Conservation (phyloP, 176 grass and related monocot genomes). For the Carex myosuroides region DNA sequence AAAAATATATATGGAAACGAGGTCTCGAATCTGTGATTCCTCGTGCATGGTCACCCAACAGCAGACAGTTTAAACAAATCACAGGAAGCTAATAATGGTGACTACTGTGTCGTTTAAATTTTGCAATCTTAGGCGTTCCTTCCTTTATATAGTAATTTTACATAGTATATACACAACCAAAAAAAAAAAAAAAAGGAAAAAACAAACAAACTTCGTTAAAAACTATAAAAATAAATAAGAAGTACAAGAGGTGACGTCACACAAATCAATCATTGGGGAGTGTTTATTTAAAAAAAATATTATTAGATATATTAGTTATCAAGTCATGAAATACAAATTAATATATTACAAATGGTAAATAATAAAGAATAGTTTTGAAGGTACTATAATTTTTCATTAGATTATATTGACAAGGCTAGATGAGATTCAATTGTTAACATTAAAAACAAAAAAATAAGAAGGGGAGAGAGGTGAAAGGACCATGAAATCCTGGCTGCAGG, state of each 20-base stretch:
- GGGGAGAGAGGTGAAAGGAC: not conserved
- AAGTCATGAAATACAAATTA: slow-evolving; percentile 1
- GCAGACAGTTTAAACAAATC: slow-evolving; percentile 11
- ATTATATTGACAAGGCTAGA: slow-evolving; percentile 14
- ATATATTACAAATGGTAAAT: not conserved
- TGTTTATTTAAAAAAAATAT: not conserved
- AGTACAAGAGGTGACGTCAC: not conserved
- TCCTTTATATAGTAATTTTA: not conserved
- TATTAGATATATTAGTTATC: not conserved
- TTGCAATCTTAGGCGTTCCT: not conserved
- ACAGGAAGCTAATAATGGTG: slow-evolving; percentile 7
- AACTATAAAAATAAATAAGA: not conserved
- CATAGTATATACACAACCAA: not conserved
- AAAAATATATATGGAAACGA: not conserved
- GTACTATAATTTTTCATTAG: not conserved
- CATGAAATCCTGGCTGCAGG: not conserved
- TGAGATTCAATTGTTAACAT: slow-evolving; percentile 8
- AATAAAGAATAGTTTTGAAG: not conserved
- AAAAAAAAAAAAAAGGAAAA: not conserved
- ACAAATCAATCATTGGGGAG: not conserved
- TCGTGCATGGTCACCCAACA: slow-evolving; percentile 21
- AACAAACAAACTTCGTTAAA: not conserved
- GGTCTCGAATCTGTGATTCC: slow-evolving; percentile 3
- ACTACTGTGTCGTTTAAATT: not conserved
- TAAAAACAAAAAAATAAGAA: slow-evolving; percentile 2